A percentile compares a stretch with the other conserved stretches of the same genome.
Conservation (phyloP, 495 filamentous ascomycete species). For the Hypoxylon rickii region DNA sequence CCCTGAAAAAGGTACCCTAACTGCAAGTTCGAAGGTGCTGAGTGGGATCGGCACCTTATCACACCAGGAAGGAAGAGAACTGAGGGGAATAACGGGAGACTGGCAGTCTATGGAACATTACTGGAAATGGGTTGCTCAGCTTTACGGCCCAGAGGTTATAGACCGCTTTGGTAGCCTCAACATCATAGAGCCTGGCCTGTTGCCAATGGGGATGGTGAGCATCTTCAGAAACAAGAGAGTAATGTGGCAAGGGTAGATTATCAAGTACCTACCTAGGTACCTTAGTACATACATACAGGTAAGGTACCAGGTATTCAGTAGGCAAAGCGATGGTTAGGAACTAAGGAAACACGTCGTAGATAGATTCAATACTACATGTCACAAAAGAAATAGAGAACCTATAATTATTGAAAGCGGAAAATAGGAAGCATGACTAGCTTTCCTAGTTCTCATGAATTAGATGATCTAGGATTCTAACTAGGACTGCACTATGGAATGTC, state of each 20-base stretch:
- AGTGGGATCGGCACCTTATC: slow-evolving; percentile 31
- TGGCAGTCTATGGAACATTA: slow-evolving; percentile 59
- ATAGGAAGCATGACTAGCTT: no score
- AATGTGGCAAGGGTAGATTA: slow-evolving; percentile 56
- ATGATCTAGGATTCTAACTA: no score
- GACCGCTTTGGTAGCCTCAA: slow-evolving; percentile 63
- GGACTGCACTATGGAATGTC: no score
- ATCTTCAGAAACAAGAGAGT: slow-evolving; percentile 62
- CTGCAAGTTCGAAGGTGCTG: slow-evolving; percentile 36
- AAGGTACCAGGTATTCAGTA: no score
- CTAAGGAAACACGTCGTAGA: no score
- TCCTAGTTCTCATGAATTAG: no score
- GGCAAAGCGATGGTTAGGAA: no score
- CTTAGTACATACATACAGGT: slow-evolving; percentile 6
- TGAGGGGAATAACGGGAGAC: slow-evolving; percentile 25
- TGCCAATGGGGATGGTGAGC: slow-evolving; percentile 70
- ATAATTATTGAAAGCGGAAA: no score
- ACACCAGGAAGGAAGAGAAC: slow-evolving; percentile 6
- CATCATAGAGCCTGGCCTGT: slow-evolving; percentile 62
- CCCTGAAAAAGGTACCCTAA: slow-evolving; percentile 44
- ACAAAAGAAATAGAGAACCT: no score
- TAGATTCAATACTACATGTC: no score
- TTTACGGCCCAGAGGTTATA: slow-evolving; percentile 64
- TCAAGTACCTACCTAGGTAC: not conserved
- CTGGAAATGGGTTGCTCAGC: slow-evolving; percentile 64